Conservation (phyloP, 2,329 filamentous ascomycete species). For the Pseudogymnoascus sp. region DNA sequence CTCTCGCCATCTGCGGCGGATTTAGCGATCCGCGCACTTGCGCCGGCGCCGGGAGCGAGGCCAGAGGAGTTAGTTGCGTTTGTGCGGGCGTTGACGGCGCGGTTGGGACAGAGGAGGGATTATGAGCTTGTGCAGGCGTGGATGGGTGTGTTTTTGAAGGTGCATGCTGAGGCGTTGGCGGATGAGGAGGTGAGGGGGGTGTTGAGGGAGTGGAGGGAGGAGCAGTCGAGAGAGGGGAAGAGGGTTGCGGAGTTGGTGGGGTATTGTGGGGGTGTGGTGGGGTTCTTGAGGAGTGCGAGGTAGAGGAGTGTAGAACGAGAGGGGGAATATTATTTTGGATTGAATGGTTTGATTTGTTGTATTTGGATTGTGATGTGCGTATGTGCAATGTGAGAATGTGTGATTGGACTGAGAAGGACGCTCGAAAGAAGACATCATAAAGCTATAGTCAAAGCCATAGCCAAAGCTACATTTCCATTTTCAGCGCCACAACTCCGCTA, state of each 20-base stretch:
- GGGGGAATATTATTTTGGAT: not conserved
- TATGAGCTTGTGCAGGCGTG: constrained; percentile 94
- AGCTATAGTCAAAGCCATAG: not conserved
- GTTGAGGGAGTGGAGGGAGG: constrained; percentile 61
- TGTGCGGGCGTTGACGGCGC: constrained; percentile 67
- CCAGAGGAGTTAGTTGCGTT: constrained; percentile 70
- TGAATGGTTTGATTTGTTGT: not conserved
- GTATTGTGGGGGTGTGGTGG: constrained; percentile 79
- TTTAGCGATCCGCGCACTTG: constrained; percentile 79
- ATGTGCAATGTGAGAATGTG: not conserved
- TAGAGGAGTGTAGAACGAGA: not conserved
- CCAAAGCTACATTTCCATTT: not conserved
- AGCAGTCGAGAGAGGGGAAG: constrained; percentile 63
- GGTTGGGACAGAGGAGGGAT: constrained; percentile 63
- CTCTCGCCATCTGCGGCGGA: constrained; percentile 81
- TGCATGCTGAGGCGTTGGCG: constrained; percentile 63
- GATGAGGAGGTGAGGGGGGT: constrained; percentile 50
- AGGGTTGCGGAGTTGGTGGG: constrained; percentile 71
- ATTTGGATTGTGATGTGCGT: not conserved
- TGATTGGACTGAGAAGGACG: not conserved
- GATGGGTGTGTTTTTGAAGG: constrained; percentile 87
- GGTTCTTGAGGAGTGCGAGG: constrained; percentile 60
- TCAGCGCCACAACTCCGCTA: not conserved
- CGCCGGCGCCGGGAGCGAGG: constrained; percentile 31
- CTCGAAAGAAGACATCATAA: not conserved